phyloP scores from a whole-genome alignment of 2,329 filamentous ascomycete species.

The Pestalotiopsis sp. region DNA sequence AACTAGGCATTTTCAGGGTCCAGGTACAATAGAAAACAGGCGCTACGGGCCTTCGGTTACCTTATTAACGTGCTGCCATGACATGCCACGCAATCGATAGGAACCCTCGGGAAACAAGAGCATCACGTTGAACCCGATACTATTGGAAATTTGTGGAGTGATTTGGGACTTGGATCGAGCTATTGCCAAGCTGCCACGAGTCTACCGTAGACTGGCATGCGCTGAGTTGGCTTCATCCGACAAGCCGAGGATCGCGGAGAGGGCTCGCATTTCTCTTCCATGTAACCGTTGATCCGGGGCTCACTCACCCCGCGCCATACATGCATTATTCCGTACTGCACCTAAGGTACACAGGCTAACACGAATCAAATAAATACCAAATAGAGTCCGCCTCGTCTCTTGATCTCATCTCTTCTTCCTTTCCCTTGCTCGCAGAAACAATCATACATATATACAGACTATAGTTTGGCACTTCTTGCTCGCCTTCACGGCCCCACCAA shows the following conservation, averaged over 20 bases:
- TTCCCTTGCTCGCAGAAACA: background rate
- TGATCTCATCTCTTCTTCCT: background rate
- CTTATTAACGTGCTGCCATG: background rate
- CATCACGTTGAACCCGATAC: background rate
- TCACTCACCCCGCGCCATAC: background rate
- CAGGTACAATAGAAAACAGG: background rate
- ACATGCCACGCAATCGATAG: background rate
- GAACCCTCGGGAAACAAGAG: background rate
- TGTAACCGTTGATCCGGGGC: background rate
- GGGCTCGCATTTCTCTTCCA: background rate
- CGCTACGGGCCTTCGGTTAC: background rate
- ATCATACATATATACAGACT: background rate
- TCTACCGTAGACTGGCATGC: background rate
- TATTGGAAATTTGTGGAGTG: background rate
- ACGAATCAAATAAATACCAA: background rate
- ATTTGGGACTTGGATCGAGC: background rate
- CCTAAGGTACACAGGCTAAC: background rate
- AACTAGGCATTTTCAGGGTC: background rate
- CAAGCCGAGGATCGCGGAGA: background rate
- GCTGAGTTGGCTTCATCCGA: background rate
- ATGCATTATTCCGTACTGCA: background rate
- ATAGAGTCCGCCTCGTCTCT: background rate
- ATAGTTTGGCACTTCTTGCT: background rate
- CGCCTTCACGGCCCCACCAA: background rate
- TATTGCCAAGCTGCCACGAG: background rate